Evolutionary conservation across 139 green algal genomes (phyloP), one percentile per base, ranked within the genome.

Genomic region (Prasinococcaceae sp.): DNA sequence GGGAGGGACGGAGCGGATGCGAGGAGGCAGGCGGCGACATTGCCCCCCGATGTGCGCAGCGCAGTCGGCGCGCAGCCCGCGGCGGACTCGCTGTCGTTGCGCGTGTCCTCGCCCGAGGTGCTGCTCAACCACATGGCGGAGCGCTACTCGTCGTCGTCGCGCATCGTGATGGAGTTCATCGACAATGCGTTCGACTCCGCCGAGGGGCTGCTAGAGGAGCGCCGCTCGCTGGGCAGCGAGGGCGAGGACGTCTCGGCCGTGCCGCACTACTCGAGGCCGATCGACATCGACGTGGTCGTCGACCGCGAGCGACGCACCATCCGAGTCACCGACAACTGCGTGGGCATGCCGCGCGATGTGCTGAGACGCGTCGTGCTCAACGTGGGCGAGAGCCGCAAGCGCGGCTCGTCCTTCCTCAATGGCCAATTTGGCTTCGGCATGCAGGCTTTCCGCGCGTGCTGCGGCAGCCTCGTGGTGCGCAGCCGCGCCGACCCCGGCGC

Each of bases 51-150:
- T n/a, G n/a, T n/a, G n/a, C n/a, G n/a, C n/a, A n/a, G n/a, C n/a
- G n/a, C n/a, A n/a, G n/a, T n/a, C n/a, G n/a, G n/a, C n/a, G n/a
- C n/a, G n/a, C n/a, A n/a, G n/a, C n/a, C n/a, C n/a, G n/a, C n/a
- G n/a, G n/a, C n/a, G n/a, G n/a, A n/a, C n/a, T n/a, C n/a, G n/a
- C n/a, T n/a, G n/a, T n/a, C n/a, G n/a, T n/a, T n/a, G n/a, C n/a
- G n/a, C n/a, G n/a, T n/a, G n/a, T n/a, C n/a, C n/a, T 41, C 33
- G 14, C 33, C 33, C 33, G 33, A 12, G 33, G 33, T 53, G 8
- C 46, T 55, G 28, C 48, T 55, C n/a, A 55, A 55, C 48, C 30
- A 42, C 29, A 55, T 55, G 48, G 48, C 48, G 8, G 48, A 55
- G 48, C 22, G 48, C n/a, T 55, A 55, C 48, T 44, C 48, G 26